A percentile compares a stretch with the other conserved stretches of the same genome.
phyloP scores from a whole-genome alignment of 2,329 filamentous ascomycete species.

The Cercospora sp. region DNA sequence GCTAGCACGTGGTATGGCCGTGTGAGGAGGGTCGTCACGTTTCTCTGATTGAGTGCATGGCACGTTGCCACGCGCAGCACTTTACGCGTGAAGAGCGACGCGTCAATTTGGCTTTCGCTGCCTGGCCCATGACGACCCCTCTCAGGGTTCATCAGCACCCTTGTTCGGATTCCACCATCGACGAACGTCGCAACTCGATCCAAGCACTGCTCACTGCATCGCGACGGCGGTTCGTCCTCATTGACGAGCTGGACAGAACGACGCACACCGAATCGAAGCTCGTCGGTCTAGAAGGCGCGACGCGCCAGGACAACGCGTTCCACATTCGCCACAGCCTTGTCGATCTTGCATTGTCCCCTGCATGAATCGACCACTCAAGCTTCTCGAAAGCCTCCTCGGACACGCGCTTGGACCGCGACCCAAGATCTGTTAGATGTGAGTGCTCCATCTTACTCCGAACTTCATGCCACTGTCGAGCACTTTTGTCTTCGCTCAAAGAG shows the following conservation, averaged over 20 bases:
- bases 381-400: slow-evolving; percentile 1
- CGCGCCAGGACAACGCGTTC: neutral
- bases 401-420: slow-evolving; percentile 12
- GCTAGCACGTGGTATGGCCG: neutral
- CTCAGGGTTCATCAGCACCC: neutral
- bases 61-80: slow-evolving; percentile 1
- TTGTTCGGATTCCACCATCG: neutral
- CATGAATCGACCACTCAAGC: slow-evolving; percentile 12
- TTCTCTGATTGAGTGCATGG: neutral
- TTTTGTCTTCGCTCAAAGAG: neutral
- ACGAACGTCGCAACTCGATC: neutral
- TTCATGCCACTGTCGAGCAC: neutral
- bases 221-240: neutral
- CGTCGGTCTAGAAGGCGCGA: neutral
- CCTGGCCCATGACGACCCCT: neutral
- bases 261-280: neutral
- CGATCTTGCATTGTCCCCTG: slow-evolving; percentile 12
- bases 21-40: neutral
- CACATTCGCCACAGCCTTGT: slow-evolving; percentile 6
- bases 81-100: slow-evolving; percentile 4
- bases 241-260: neutral
- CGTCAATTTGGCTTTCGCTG: neutral
- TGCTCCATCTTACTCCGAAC: neutral
- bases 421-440: slow-evolving; percentile 9
- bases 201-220: neutral